phyloP scores from a whole-genome alignment of 164 flowering plant species.

The Vitis rotundifolia region DNA sequence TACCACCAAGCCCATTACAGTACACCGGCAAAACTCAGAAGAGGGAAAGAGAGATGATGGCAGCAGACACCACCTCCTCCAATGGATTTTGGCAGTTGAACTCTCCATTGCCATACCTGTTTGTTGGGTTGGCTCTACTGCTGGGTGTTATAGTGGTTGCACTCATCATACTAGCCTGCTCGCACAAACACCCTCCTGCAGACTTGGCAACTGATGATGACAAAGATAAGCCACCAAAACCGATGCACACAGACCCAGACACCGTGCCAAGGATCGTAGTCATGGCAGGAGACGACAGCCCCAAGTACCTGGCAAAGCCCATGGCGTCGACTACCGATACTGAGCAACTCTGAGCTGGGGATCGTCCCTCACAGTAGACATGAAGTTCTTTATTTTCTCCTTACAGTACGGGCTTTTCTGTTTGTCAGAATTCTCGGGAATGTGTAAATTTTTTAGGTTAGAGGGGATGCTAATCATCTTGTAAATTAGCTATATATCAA shows the following conservation, averaged over 20 bases:
- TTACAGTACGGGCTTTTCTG: too few species aligned
- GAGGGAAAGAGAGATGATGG: not conserved
- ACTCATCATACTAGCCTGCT: not conserved
- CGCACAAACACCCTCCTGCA: not conserved
- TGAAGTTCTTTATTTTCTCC: too few species aligned
- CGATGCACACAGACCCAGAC: not conserved
- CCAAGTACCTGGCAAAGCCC: conserved; percentile 1
- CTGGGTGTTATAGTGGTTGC: not conserved
- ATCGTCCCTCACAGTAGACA: too few species aligned
- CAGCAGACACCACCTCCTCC: not conserved
- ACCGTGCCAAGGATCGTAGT: conserved; percentile 2
- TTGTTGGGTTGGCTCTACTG: not conserved
- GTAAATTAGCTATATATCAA: too few species aligned
- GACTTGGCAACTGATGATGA: not conserved
- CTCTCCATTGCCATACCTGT: conserved; percentile 4
- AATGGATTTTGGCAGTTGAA: not conserved
- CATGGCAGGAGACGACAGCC: not conserved
- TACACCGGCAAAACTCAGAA: not conserved
- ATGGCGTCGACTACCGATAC: too few species aligned
- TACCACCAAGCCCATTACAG: too few species aligned
- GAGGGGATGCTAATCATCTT: too few species aligned
- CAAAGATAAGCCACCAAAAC: not conserved
- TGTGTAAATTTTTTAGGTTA: too few species aligned
- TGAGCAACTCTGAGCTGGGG: too few species aligned
- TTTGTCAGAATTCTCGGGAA: too few species aligned